Evolutionary conservation across 73 alveolate species (phyloP).

Genomic region (Breviolum minutum): DNA sequence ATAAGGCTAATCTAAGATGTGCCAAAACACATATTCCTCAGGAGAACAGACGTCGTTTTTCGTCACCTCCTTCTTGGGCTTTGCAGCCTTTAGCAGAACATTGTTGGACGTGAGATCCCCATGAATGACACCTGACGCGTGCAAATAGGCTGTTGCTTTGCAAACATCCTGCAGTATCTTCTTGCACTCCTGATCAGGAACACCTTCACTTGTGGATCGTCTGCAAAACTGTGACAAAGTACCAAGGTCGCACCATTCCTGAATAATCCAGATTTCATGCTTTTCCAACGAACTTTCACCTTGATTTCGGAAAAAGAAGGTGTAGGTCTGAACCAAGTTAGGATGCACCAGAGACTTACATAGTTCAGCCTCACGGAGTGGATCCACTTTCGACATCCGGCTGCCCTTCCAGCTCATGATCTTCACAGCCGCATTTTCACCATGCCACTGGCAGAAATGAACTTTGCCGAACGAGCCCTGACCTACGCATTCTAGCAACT

Average conservation of each 20-base stretch:
- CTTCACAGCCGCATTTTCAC: neutral
- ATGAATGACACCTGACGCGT: neutral
- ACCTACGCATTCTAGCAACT: neutral
- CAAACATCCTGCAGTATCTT: neutral
- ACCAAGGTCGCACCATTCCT: constrained; percentile 42
- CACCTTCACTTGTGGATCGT: too few relatives aligned
- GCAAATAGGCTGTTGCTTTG: neutral
- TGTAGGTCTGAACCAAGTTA: neutral
- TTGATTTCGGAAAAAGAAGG: neutral
- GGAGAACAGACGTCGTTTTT: neutral
- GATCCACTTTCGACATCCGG: neutral
- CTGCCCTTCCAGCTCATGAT: constrained; percentile 3
- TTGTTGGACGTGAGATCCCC: constrained; percentile 36
- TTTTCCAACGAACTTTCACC: neutral
- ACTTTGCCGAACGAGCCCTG: constrained; percentile 24
- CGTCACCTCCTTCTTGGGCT: neutral
- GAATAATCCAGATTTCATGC: neutral
- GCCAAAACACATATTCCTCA: too few relatives aligned
- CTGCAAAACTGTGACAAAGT: neutral
- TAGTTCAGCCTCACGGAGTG: neutral
- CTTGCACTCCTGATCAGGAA: too few relatives aligned
- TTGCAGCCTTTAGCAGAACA: neutral
- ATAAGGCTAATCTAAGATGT: too few relatives aligned
- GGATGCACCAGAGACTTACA: neutral
- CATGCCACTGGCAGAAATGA: neutral